A percentile compares a stretch with the other conserved stretches of the same genome.
These are phyloP conservation scores for Phyllosticta citribraziliensis DNA, from an alignment of 2,329 filamentous ascomycete genomes.

Conservation along the genomic window DNA sequence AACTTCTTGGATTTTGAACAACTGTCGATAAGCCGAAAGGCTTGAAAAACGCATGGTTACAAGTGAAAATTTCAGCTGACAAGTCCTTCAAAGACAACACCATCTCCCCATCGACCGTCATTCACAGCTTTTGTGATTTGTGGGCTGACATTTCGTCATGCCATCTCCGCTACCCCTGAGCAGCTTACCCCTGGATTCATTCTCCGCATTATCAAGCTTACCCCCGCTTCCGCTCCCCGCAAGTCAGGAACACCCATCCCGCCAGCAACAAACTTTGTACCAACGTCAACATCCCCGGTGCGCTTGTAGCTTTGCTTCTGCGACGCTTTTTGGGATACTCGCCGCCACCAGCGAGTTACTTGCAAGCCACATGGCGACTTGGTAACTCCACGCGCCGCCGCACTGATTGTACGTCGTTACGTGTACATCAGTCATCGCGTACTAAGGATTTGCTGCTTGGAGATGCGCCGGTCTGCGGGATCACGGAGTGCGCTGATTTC, in stretches of 20 bases:
- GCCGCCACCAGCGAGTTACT: neutral
- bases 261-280: neutral
- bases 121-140: neutral
- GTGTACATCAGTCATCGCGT: neutral
- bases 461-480: neutral
- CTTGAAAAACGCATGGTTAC: neutral
- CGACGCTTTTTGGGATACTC: neutral
- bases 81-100: neutral
- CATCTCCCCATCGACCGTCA: too few species aligned
- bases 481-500: neutral
- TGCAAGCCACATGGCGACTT: neutral
- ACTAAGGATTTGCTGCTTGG: neutral
- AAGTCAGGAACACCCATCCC: neutral
- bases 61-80: neutral
- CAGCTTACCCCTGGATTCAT: neutral
- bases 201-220: neutral
- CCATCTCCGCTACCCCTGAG: neutral
- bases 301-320: neutral
- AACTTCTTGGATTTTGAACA: too few species aligned
- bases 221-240: neutral
- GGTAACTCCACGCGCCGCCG: neutral
- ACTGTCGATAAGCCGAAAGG: neutral
- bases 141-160: neutral
- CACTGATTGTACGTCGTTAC: too few species aligned
- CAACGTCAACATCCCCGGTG: neutral